Conservation (phyloP, 495 filamentous ascomycete species). For the Talaromyces adpressus region DNA sequence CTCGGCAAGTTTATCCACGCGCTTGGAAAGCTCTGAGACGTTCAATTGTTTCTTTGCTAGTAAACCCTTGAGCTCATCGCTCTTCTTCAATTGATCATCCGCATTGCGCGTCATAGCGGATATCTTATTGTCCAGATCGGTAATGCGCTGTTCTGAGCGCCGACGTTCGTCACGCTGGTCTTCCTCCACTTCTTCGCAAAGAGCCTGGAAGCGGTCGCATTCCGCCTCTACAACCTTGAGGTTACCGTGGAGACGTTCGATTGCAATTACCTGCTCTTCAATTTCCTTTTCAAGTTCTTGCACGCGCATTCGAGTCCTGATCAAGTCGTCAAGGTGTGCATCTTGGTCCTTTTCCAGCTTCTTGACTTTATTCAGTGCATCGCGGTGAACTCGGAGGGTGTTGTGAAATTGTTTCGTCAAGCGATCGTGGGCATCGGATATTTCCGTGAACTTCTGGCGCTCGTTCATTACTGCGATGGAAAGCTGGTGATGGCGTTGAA, state of each 20-base stretch:
- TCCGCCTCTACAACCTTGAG: conserved; percentile 60
- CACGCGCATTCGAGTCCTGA: conserved; percentile 34
- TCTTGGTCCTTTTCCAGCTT: conserved; percentile 50
- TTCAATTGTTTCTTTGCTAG: conserved; percentile 14
- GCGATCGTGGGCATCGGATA: conserved; percentile 25
- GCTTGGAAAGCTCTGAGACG: conserved; percentile 18
- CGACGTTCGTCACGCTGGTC: conserved; percentile 17
- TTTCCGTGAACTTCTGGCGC: conserved; percentile 21
- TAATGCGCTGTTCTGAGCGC: neutral
- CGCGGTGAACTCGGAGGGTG: conserved; percentile 29
- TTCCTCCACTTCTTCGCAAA: conserved; percentile 39
- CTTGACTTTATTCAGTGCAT: conserved; percentile 33
- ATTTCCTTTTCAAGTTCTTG: conserved; percentile 45
- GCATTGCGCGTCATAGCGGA: neutral
- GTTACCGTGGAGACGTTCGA: conserved; percentile 54
- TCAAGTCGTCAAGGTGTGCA: conserved; percentile 46
- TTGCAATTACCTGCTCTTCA: conserved; percentile 48
- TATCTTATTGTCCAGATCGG: neutral
- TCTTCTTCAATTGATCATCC: too few relatives aligned
- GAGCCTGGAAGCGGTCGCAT: conserved; percentile 50
- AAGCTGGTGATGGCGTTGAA: conserved; percentile 29
- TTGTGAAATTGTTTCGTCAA: conserved; percentile 39
- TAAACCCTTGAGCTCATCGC: neutral
- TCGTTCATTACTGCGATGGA: conserved; percentile 30
- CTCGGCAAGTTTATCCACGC: conserved; percentile 16